phyloP scores from a whole-genome alignment of 441 rosid species.

The Populus hybrid region DNA sequence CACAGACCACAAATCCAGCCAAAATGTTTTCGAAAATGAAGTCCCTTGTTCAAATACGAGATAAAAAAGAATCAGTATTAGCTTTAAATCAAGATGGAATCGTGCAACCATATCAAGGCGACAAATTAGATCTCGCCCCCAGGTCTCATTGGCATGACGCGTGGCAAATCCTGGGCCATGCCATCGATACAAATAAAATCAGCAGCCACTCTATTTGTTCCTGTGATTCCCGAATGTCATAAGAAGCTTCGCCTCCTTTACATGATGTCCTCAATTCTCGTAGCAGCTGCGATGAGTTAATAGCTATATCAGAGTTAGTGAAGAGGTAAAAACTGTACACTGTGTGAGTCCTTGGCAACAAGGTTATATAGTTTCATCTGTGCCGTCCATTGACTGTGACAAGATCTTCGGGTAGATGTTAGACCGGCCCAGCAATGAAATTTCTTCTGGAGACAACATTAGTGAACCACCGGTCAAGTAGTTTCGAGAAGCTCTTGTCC shows the following conservation, averaged over 20 bases:
- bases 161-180: background rate
- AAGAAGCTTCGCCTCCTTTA: background rate
- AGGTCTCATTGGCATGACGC: background rate
- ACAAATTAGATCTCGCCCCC: background rate
- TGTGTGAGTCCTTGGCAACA: background rate
- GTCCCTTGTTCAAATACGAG: slow-evolving; percentile 4
- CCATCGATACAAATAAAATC: background rate
- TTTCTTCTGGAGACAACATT: slow-evolving; percentile 63
- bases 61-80: background rate
- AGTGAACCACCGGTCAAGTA: slow-evolving; percentile 61
- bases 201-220: background rate
- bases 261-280: background rate
- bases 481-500: slow-evolving; percentile 45
- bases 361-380: background rate
- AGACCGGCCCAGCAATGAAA: slow-evolving; percentile 49
- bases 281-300: background rate
- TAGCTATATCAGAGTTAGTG: background rate
- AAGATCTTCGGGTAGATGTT: slow-evolving; percentile 32
- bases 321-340: background rate
- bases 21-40: background rate
- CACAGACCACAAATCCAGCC: background rate
- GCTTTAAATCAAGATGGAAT: slow-evolving; percentile 13
- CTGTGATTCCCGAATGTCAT: background rate
- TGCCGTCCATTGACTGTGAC: slow-evolving; percentile 16
- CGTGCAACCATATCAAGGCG: slow-evolving; percentile 4